A percentile compares a stretch with the other conserved stretches of the same genome.
Conservation (phyloP, 73 alveolate species). For the Uronychia setigera region DNA sequence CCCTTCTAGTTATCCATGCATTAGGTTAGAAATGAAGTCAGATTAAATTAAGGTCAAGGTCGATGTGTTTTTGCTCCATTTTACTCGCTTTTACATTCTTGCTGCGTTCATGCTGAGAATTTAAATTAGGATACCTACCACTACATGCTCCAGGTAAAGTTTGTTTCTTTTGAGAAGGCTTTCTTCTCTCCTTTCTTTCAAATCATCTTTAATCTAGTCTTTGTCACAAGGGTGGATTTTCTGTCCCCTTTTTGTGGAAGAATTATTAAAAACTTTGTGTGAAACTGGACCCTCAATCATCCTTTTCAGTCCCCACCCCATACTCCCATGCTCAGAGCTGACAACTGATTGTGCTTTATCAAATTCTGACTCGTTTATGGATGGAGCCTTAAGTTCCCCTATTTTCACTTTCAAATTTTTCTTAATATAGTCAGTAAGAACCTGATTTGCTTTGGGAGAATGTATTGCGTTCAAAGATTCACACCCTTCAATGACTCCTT, state of each 20-base stretch:
- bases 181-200: neutral
- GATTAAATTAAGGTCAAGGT: too few species aligned
- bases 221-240: neutral
- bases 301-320: neutral
- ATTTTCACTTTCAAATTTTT: too few species aligned
- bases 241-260: neutral
- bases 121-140: too few species aligned
- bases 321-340: neutral
- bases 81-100: neutral
- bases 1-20: too few species aligned
- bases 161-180: neutral
- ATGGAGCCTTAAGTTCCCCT: neutral
- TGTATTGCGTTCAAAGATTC: too few species aligned
- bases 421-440: neutral
- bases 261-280: too few species aligned
- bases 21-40: too few species aligned
- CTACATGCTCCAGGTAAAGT: neutral
- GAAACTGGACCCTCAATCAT: too few species aligned
- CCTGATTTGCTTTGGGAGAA: neutral
- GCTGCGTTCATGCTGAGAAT: neutral
- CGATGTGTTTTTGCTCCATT: neutral
- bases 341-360: neutral
- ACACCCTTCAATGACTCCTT: neutral
- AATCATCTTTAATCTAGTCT: neutral
- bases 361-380: neutral